Evolutionary conservation across 108 stramenopile species (phyloP).

Genomic region (Mediolabrus comicus): DNA sequence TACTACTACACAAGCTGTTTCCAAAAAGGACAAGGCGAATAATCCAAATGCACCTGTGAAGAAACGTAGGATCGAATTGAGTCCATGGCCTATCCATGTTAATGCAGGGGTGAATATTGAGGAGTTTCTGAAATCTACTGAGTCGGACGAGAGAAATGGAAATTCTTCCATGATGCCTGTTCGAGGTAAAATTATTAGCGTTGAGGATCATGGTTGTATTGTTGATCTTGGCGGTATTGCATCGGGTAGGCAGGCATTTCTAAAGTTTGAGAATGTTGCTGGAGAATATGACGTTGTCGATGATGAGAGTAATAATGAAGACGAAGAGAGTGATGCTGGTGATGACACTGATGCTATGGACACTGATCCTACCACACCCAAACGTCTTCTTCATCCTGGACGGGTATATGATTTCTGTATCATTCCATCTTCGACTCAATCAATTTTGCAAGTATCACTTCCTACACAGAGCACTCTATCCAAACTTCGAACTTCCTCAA

Average conservation of each 20-base stretch:
- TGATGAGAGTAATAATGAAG: slow-evolving; percentile 38
- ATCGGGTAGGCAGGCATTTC: slow-evolving; percentile 47
- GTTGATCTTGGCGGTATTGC: slow-evolving; percentile 53
- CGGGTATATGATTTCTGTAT: slow-evolving; percentile 55
- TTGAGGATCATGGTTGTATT: slow-evolving; percentile 85
- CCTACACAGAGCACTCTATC: slow-evolving; percentile 8
- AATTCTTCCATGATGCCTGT: slow-evolving; percentile 11
- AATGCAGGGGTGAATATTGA: slow-evolving; percentile 46
- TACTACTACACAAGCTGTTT: slow-evolving; percentile 48
- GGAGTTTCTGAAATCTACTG: slow-evolving; percentile 5
- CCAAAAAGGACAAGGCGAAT: slow-evolving; percentile 12
- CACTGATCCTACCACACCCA: background rate
- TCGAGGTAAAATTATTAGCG: slow-evolving; percentile 61
- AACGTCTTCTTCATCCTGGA: slow-evolving; percentile 43
- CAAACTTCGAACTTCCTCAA: slow-evolving; percentile 12
- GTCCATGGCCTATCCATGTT: slow-evolving; percentile 53
- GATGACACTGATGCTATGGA: slow-evolving; percentile 16
- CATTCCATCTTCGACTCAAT: slow-evolving; percentile 9
- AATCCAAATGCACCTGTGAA: slow-evolving; percentile 5
- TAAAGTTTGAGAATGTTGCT: slow-evolving; percentile 66
- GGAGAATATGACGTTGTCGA: slow-evolving; percentile 42
- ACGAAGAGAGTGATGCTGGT: slow-evolving; percentile 25
- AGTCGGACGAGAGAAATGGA: background rate
- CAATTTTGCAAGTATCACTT: slow-evolving; percentile 36
- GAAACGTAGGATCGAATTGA: slow-evolving; percentile 75